These are phyloP conservation scores for Solanum hybrid DNA, from an alignment of 305 asterid species.

Conservation along the genomic window DNA sequence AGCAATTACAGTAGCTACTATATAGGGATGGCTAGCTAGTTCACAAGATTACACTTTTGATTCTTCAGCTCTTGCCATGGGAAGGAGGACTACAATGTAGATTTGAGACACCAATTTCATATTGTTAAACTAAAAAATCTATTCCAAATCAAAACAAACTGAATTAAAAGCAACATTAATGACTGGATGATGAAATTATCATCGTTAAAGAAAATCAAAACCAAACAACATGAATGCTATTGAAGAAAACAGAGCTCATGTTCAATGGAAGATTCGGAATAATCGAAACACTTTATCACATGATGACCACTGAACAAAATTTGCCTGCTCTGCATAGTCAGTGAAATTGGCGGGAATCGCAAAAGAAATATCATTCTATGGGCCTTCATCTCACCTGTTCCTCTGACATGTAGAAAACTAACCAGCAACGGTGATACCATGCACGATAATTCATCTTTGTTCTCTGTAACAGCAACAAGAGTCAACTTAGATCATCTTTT, in stretches of 20 bases:
- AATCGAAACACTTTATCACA: background rate
- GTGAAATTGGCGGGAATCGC: conserved; percentile 9
- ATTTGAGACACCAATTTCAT: background rate
- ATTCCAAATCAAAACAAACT: background rate
- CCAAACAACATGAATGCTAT: background rate
- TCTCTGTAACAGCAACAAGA: conserved; percentile 33
- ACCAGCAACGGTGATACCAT: conserved; percentile 95
- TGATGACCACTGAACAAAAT: background rate
- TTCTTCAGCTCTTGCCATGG: background rate
- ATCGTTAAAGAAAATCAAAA: background rate
- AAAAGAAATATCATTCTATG: background rate
- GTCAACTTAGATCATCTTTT: background rate
- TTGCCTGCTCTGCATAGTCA: background rate
- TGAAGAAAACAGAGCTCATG: background rate
- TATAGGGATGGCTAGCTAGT: background rate
- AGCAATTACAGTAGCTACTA: background rate
- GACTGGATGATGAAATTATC: background rate
- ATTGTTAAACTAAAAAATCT: background rate
- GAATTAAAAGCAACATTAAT: background rate
- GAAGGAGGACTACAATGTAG: background rate
- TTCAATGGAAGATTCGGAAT: background rate
- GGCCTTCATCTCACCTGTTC: conserved; percentile 45
- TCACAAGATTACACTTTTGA: background rate
- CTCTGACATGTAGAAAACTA: conserved; percentile 65
- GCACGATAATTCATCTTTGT: conserved; percentile 95